Base-by-base conservation (phyloP, 441 rosid species). In the Viola pubescens region DNA sequence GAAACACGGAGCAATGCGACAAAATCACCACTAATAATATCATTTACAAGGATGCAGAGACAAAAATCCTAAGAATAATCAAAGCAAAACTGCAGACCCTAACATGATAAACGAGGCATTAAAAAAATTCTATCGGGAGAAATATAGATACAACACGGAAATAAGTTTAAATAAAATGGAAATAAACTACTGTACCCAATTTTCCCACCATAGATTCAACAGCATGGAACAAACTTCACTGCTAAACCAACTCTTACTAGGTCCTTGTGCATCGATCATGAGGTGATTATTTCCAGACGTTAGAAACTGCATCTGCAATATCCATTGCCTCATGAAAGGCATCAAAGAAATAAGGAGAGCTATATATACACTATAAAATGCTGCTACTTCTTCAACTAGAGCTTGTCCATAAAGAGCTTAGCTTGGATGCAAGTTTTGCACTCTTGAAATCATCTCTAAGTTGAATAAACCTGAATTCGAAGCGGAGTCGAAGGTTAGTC, bases 401-500 rank as follows among this genome's bases (percentile, higher is more conserved):
- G 85, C 92, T 82, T 69, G 95, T 69, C 91, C 84, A 89, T 45
- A 92, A 68, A 13, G 89, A 77, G 83, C 92, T 79, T 60, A 94
- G 95, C 69, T 59, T 85, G n/a, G 95, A 60, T 26, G 95, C 95
- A 41, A 94, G 88, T 77, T 86, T 94, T 34, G 95, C 94, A 60
- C 95, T 86, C 79, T 91, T 91, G 73, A 85, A 88, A 73, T 94
- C 99, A 62, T 94, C 99, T 63, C 99, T 79, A 54, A 94, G 94
- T 73, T 91, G 95, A 71, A 94, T 85, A 77, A 91, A 94, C 88
- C 97, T 89, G 86, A 46, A 71, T 40, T 45, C 44, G 34, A 26
- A 26, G 34, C 2, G 34, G 34, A 26, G 34, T 26, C 2, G 34
- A 26, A 26, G 0, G 34, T 26, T 13, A n/a, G 12, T 12, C 61